These are phyloP conservation scores for Phytopythium delawarense DNA, from an alignment of 352 stramenopile genomes.

Conservation along the genomic window DNA sequence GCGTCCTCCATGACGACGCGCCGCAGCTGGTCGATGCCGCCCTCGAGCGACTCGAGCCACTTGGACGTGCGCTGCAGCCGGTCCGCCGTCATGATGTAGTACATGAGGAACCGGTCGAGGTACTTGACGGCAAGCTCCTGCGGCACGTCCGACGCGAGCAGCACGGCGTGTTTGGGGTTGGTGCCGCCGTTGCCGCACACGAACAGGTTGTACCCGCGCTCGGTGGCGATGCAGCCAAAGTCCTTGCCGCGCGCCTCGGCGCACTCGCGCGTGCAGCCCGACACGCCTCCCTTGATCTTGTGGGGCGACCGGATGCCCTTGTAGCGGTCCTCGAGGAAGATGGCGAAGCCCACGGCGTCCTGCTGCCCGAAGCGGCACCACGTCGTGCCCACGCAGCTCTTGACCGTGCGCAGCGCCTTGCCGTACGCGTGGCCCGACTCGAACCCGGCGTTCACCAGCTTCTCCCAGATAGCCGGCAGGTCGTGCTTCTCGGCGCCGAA, in stretches of 20 bases:
- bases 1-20: conserved; percentile 86
- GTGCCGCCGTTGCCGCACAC: conserved; percentile 87
- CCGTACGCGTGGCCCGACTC: conserved; percentile 92
- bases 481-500: conserved; percentile 92
- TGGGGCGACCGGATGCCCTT: conserved; percentile 90
- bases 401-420: conserved; percentile 91
- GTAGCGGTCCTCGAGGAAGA: conserved; percentile 91
- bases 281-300: conserved; percentile 91
- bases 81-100: conserved; percentile 85
- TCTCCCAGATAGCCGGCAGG: conserved; percentile 89
- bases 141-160: conserved; percentile 45
- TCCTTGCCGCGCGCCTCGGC: conserved; percentile 90
- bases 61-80: conserved; percentile 75
- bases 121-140: conserved; percentile 80
- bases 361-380: conserved; percentile 92
- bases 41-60: conserved; percentile 86
- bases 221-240: conserved; percentile 92
- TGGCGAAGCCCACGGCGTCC: conserved; percentile 88
- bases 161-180: conserved; percentile 78
- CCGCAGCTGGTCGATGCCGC: conserved; percentile 47
- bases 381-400: conserved; percentile 91
- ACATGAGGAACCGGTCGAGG: conserved; percentile 89
- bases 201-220: conserved; percentile 91
- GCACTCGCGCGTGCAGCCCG: conserved; percentile 89
- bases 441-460: conserved; percentile 88